These are phyloP conservation scores for Rhodotorula diobovata DNA, from an alignment of 768 basidiomycete species.

Conservation along the genomic window DNA sequence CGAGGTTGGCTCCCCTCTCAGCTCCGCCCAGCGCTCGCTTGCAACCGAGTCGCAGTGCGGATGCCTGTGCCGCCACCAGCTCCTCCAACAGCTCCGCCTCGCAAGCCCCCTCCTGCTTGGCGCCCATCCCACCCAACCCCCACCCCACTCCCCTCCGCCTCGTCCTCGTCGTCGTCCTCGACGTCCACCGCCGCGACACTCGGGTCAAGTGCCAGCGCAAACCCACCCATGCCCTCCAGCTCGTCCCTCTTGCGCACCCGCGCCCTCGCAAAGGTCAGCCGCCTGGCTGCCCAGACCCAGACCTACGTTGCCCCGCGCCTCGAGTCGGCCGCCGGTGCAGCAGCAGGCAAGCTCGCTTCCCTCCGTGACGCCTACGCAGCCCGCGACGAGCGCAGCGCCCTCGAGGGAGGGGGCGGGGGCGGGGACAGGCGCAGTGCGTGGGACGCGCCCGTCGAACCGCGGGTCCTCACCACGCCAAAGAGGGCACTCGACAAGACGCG, in stretches of 20 bases:
- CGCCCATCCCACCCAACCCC: not conserved
- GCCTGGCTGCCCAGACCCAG: not conserved
- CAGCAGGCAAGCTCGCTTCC: not conserved
- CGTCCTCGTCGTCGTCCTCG: not conserved
- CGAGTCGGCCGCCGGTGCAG: not conserved
- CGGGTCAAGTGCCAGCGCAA: too few relatives aligned
- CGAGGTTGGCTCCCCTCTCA: not conserved
- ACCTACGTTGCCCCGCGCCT: not conserved
- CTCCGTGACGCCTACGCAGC: not conserved
- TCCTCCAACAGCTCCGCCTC: not conserved
- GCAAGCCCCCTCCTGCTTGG: too few relatives aligned
- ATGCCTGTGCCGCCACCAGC: not conserved
- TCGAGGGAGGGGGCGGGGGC: too few relatives aligned
- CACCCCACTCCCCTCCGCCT: not conserved
- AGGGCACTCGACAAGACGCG: not conserved
- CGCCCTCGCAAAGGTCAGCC: conserved; percentile 8
- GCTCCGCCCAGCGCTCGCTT: not conserved
- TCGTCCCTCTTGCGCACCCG: conserved; percentile 2
- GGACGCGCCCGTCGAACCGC: not conserved
- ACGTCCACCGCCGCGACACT: too few relatives aligned
- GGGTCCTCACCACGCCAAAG: conserved; percentile 1
- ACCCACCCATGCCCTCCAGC: not conserved
- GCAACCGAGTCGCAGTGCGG: not conserved
- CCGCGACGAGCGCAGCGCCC: not conserved
- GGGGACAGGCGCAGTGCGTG: too few relatives aligned